phyloP scores from a whole-genome alignment of 306 rosid genomes.

The Vicia villosa region DNA sequence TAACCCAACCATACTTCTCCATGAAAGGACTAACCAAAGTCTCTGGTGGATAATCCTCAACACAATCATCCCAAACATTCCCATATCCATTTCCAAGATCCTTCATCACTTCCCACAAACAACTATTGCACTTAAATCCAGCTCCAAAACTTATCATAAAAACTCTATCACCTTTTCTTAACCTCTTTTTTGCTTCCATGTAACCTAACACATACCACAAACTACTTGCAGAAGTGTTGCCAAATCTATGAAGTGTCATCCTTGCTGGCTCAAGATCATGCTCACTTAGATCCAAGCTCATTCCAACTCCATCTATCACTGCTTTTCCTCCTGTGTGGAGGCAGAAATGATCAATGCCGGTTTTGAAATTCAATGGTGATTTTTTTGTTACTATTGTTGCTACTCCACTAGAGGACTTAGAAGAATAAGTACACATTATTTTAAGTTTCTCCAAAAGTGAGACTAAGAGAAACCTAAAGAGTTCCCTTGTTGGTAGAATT shows the following conservation, averaged over 20 bases:
- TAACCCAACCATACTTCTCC: slow-evolving; percentile 77
- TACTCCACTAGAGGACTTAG: neutral
- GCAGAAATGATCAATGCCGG: slow-evolving; percentile 83
- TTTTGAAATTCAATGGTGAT: slow-evolving; percentile 55
- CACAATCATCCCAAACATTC: slow-evolving; percentile 79
- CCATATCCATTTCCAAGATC: slow-evolving; percentile 45
- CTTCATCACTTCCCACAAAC: slow-evolving; percentile 78
- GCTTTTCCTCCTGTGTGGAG: slow-evolving; percentile 91
- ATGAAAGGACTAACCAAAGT: slow-evolving; percentile 66
- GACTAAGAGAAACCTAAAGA: slow-evolving; percentile 50
- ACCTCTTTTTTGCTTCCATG: slow-evolving; percentile 90
- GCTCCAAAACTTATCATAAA: slow-evolving; percentile 95
- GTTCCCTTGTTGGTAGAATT: slow-evolving; percentile 70
- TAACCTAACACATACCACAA: slow-evolving; percentile 88
- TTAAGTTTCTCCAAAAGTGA: slow-evolving; percentile 40
- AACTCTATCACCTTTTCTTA: slow-evolving; percentile 63
- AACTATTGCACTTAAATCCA: slow-evolving; percentile 94
- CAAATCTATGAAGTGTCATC: slow-evolving; percentile 91
- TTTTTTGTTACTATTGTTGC: slow-evolving; percentile 40
- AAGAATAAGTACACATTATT: neutral
- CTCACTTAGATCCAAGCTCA: slow-evolving; percentile 59
- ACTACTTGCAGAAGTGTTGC: slow-evolving; percentile 86
- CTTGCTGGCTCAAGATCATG: slow-evolving; percentile 86
- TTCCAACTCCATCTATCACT: slow-evolving; percentile 82
- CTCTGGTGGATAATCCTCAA: slow-evolving; percentile 65